Base-by-base conservation (phyloP, 1,139 yeast genomes). In the Wickerhamiella pararugosa region DNA sequence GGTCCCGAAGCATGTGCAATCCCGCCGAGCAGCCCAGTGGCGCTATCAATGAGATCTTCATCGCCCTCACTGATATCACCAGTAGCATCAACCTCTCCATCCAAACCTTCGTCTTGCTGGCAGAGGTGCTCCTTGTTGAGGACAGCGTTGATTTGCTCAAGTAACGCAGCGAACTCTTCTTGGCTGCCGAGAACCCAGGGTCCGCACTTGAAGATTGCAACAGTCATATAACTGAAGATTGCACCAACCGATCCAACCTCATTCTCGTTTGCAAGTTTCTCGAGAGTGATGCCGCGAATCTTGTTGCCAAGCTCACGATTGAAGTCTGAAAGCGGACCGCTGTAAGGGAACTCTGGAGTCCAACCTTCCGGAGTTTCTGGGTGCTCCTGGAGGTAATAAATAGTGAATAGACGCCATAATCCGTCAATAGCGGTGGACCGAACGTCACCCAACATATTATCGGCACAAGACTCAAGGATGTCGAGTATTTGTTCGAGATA, bases 361-460 rank as follows among this genome's bases (percentile, higher is more conserved):
- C 76, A 76, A 4, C 21, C 21, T 15, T 15, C 21, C 31, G 62
- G 65, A 62, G 50, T 63, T 11, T 51, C 45, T 30, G 53, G 44
- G 62, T 50, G 62, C 15, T 53, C 48, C 21, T 50, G 42, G 45
- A 72, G 68, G 61, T 76, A 73, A 70, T 81, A 72, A 34, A 94
- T 80, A 53, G 71, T 72, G 46, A 77, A 78, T 52, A 87, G 74
- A 55, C 77, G 80, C 92, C 95, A 87, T 59, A 87, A 67, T 42
- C 90, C 73, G 46, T 71, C 68, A 61, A 87, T 66, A 39, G 96
- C 87, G 47, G 93, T 77, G 64, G 82, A 93, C 60, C 95, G 77
- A 70, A 87, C 76, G 57, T 94, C 95, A 47, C 64, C 69, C 56
- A 82, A 84, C 42, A 94, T 84, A 59, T 80, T 87, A 50, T 77